Evolutionary conservation across 805 yeast species (phyloP), one percentile per base, ranked within the genome.

Genomic region (Spathaspora girioi): DNA sequence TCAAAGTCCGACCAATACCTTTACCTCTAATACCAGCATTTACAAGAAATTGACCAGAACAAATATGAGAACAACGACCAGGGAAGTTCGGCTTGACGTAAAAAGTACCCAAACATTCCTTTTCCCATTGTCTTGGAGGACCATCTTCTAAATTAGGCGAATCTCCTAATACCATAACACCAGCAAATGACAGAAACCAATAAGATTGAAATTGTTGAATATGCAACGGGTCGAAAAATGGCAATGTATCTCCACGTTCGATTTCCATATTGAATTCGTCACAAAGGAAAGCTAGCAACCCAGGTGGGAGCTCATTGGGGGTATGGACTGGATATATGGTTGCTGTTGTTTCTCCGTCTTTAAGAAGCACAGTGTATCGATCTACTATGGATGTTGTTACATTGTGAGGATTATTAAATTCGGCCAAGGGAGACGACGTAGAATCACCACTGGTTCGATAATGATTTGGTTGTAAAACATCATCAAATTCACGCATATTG

Each of bases 211-310:
- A 94, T 54, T 87, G 84, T 49, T 88, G 89, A 43, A 88, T 69
- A 38, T 84, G 82, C 47, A 93, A 69, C 2, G 89, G 83, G 56
- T 91, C 96, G 57, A 89, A 87, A 64, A 88, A 87, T 1, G 97
- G 92, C 64, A 81, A 85, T 8, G 96, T 86, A 54, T 88, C 93
- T 38, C 97, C 97, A 43, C 89, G 77, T 54, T 86, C 92, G 20
- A 93, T 82, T 65, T 93, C 99, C 83, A 87, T 86, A 67, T 93
- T 93, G 70, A 88, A 89, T 68, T 94, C 98, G 64, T 92, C 97
- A 55, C 93, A 83, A 42, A 93, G 66, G 62, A 93, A 92, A 17
- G 87, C 86, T 40, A 90, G 66, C 26, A 93, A 73, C 0, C 90
- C 93, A 1, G 82, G 80, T 0, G 98, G 98, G 11, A 93, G 71